Base-by-base conservation (phyloP, 495 filamentous ascomycete species). In the Penicilliopsis zonata region DNA sequence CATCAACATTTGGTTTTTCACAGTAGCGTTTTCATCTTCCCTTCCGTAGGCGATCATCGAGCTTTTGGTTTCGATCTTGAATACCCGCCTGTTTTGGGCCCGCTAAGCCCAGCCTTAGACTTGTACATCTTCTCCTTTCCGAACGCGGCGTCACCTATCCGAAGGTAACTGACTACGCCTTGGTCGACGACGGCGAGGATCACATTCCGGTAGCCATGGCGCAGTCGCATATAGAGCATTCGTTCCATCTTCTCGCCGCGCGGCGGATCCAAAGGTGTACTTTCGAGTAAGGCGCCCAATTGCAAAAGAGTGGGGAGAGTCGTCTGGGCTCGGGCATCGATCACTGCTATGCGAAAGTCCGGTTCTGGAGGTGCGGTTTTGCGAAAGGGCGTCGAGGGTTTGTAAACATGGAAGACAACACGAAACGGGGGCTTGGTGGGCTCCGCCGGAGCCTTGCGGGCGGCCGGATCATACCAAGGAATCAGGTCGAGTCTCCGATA, bases 131-230 rank as follows among this genome's bases (percentile, higher is more conserved):
- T 71, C 55, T 92, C 86, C 38, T 72, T 74, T 15, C 67, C 78
- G 55, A 95, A 94, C 9, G 71, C 79, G 8, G 76, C 76, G 57
- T 95, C 86, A 5, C 65, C 75, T 33, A 94, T 58, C 21, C 81
- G 69, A 30, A 94, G 54, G 50, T 83, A 98, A 47, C 86, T 95
- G 18, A 86, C 79, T 18, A 98, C 66, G 0, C 90, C 90, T 35
- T 84, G 69, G 47, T 96, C 90, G 6, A 94, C 83, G 4, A 96
- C 72, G 0, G 87, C 90, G 12, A 98, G 43, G 30, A 94, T 59
- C 5, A 86, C 84, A 50, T 82, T 86, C 37, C 86, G 69, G 48
- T 82, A 79, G 9, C 85, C 90, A 34, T 94, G 76, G 46, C 81
- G 86, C 37, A 95, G 52, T n/a, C 80, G 67, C 37, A 65, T 61